phyloP scores from a whole-genome alignment of 31 red algal species.

The Odonthalia washingtoniensis region DNA sequence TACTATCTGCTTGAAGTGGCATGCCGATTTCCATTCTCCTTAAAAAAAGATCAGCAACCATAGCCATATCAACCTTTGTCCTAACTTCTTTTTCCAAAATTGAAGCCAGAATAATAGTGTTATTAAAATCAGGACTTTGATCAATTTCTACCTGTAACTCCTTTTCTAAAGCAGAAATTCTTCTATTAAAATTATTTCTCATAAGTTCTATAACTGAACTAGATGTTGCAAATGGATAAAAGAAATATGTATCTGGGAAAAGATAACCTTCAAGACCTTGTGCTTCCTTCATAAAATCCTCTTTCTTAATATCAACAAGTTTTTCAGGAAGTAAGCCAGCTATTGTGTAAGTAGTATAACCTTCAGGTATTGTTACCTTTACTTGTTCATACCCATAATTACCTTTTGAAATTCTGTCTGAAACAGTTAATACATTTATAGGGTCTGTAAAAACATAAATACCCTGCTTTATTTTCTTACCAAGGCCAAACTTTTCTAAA shows the following conservation, averaged over 20 bases:
- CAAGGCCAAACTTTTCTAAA: not conserved
- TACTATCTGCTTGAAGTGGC: constrained; percentile 3
- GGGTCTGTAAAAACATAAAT: not conserved
- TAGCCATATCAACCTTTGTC: not conserved
- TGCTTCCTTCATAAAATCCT: constrained; percentile 1
- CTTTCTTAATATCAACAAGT: not conserved
- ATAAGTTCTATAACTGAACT: not conserved
- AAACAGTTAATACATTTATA: not conserved
- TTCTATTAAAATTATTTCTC: constrained; percentile 19
- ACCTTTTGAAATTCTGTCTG: not conserved
- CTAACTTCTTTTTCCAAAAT: not conserved
- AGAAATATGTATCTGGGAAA: constrained; percentile 12
- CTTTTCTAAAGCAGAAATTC: constrained; percentile 2
- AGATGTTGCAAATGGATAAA: constrained; percentile 12
- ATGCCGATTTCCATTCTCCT: constrained; percentile 7
- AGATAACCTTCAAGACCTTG: constrained; percentile 9
- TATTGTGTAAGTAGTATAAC: not conserved
- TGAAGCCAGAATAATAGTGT: constrained; percentile 9
- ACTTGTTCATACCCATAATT: constrained; percentile 1
- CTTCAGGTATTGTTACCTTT: constrained; percentile 14
- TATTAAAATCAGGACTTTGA: not conserved
- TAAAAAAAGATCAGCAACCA: constrained; percentile 1
- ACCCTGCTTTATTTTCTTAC: not conserved
- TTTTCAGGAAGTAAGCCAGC: not conserved
- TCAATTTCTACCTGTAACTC: too few relatives aligned